These are phyloP conservation scores for Trichopus zeylanicus DNA, from an alignment of 116 monocot species.

Conservation along the genomic window DNA sequence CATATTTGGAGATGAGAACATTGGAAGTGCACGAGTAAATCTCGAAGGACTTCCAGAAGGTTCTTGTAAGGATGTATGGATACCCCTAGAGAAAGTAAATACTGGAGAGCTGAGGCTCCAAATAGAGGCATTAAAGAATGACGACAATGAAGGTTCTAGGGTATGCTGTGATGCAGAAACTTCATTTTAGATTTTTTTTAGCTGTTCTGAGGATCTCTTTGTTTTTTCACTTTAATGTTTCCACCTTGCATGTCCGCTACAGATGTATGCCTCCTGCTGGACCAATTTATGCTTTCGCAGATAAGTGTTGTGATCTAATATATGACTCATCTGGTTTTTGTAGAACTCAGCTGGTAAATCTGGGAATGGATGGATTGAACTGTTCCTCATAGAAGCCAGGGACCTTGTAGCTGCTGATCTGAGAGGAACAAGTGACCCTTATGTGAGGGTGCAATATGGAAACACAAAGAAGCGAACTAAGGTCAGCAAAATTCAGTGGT, in stretches of 20 bases:
- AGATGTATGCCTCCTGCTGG: background rate
- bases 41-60: conserved; percentile 77
- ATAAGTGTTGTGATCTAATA: background rate
- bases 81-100: conserved; percentile 84
- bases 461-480: conserved; percentile 84
- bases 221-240: too few relatives aligned
- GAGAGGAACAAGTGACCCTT: conserved; percentile 91
- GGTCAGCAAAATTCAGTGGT: conserved; percentile 28
- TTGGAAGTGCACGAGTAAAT: conserved; percentile 71
- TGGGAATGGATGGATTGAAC: conserved; percentile 52
- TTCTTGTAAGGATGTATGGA: conserved; percentile 59
- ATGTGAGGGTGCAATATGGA: conserved; percentile 92
- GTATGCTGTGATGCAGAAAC: conserved; percentile 12
- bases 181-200: too few relatives aligned
- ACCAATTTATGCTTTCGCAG: too few relatives aligned
- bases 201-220: too few relatives aligned
- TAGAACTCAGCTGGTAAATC: conserved; percentile 31
- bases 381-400: conserved; percentile 87
- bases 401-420: conserved; percentile 93
- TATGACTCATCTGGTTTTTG: background rate
- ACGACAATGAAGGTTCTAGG: conserved; percentile 32
- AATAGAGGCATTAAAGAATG: conserved; percentile 50
- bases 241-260: background rate
- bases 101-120: conserved; percentile 81
- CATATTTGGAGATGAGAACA: conserved; percentile 69